Conservation (phyloP, 2,329 filamentous ascomycete species). For the Grosmannia penicillata region DNA sequence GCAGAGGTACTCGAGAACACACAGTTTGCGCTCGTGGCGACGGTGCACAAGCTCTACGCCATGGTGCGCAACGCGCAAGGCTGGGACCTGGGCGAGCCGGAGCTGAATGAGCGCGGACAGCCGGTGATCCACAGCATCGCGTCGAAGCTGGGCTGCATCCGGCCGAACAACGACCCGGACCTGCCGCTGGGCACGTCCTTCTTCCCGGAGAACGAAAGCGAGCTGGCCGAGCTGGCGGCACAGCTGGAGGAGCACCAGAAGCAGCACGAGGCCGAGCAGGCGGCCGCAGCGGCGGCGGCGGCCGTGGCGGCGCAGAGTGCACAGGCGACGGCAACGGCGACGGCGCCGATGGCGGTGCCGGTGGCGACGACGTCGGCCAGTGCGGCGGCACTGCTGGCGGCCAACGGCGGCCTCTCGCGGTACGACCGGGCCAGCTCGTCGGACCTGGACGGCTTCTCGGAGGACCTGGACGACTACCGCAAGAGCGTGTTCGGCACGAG, state of each 20-base stretch:
- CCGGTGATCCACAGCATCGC: constrained; percentile 53
- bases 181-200: constrained; percentile 37
- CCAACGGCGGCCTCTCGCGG: constrained; percentile 12
- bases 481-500: constrained; percentile 27
- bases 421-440: constrained; percentile 38
- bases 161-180: constrained; percentile 45
- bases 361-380: no score
- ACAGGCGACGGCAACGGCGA: background rate
- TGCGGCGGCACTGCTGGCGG: constrained; percentile 10
- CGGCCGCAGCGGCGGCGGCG: constrained; percentile 6
- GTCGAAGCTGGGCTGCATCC: constrained; percentile 47
- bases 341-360: background rate
- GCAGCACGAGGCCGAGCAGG: constrained; percentile 21
- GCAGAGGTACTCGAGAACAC: constrained; percentile 52
- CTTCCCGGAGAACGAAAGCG: constrained; percentile 47
- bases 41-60: constrained; percentile 49
- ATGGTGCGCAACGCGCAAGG: constrained; percentile 44
- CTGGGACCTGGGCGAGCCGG: constrained; percentile 49
- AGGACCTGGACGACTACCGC: constrained; percentile 36
- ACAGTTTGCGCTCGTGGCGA: constrained; percentile 48
- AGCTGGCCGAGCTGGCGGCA: constrained; percentile 38
- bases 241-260: constrained; percentile 35
- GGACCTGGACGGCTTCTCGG: constrained; percentile 38
- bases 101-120: constrained; percentile 46
- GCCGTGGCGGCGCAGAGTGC: constrained; percentile 7